Conservation (phyloP, 192 early-diverging fungal species). For the Coemansia sp. region DNA sequence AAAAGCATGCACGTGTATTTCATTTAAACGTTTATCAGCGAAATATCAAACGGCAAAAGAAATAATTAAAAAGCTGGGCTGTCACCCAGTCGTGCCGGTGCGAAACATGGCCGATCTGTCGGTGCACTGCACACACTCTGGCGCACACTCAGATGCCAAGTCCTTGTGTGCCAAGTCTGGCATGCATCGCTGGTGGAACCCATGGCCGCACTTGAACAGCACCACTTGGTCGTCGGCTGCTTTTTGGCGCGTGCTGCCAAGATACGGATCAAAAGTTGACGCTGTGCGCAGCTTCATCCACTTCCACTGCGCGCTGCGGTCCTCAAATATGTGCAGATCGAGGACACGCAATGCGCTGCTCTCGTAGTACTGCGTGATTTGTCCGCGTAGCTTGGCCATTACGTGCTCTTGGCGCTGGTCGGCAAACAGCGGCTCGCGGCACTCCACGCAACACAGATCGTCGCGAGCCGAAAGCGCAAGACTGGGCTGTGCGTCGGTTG, state of each 20-base stretch:
- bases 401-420: slow-evolving; percentile 36
- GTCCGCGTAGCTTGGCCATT: slow-evolving; percentile 33
- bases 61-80: not conserved
- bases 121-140: slow-evolving; percentile 24
- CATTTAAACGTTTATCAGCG: not conserved
- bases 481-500: slow-evolving; percentile 4
- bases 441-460: slow-evolving; percentile 25
- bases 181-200: slow-evolving; percentile 38
- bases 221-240: slow-evolving; percentile 22
- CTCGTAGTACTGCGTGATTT: slow-evolving; percentile 42
- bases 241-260: slow-evolving; percentile 8
- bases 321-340: slow-evolving; percentile 55
- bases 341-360: slow-evolving; percentile 37
- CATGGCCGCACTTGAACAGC: slow-evolving; percentile 51
- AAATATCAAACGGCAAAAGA: not conserved
- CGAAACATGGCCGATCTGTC: not conserved
- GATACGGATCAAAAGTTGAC: slow-evolving; percentile 22
- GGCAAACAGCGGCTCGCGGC: slow-evolving; percentile 30
- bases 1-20: slow-evolving; percentile 3
- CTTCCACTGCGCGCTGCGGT: slow-evolving; percentile 44
- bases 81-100: slow-evolving; percentile 10
- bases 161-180: slow-evolving; percentile 1
- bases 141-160: slow-evolving; percentile 9
- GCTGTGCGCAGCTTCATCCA: slow-evolving; percentile 55
- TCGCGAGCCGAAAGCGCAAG: slow-evolving; percentile 1